Base-by-base conservation (phyloP, 2,329 filamentous ascomycete genomes). In the Shiraia bambusicola region DNA sequence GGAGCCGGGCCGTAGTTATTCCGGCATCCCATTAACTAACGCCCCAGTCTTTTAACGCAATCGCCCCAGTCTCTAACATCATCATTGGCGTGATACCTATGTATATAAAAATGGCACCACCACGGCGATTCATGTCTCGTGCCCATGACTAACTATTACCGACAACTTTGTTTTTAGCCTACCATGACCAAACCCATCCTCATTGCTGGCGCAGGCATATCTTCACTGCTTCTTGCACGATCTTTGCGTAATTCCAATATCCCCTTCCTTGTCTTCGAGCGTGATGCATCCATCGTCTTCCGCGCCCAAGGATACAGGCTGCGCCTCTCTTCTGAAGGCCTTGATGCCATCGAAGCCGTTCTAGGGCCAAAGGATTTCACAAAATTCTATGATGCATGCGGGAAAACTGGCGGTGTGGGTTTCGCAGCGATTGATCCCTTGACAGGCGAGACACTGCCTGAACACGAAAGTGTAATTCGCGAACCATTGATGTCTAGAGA, bases 221-320 rank as follows among this genome's bases (percentile, higher is more conserved):
- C 61, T 11, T 52, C 63, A 1, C 59, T 67, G 13, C 56, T 66
- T 7, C 47, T 67, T 16, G 65, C 62, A 2, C 59, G 55, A 25
- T 59, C 57, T 16, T 52, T 67, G 14, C 54, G 45, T 29, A 56
- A 54, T 34, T 52, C 56, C 32, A 50, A 48, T 22, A 66, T 67
- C 17, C 64, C 65, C 6, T 68, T 63, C 38, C 47, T 59, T 28
- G 49, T 68, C 37, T 68, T 59, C 47, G 65, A 68, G 41, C 67
- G 72, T 12, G 75, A 77, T 48, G 63, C 65, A n/a, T 72, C 67
- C 2, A 63, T 75, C n/a, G 59, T 71, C 1, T 82, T 80, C 52
- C 80, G 82, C 31, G 80, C 76, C 0, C 82, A 85, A 56, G 82
- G 82, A 0, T 84, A 85, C 63, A 69, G 81, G 2, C 69, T 84